Percentiles rank a stretch among this genome's conserved stretches.
phyloP scores from a whole-genome alignment of 345 rosid species.

The Pugionium cornutum region DNA sequence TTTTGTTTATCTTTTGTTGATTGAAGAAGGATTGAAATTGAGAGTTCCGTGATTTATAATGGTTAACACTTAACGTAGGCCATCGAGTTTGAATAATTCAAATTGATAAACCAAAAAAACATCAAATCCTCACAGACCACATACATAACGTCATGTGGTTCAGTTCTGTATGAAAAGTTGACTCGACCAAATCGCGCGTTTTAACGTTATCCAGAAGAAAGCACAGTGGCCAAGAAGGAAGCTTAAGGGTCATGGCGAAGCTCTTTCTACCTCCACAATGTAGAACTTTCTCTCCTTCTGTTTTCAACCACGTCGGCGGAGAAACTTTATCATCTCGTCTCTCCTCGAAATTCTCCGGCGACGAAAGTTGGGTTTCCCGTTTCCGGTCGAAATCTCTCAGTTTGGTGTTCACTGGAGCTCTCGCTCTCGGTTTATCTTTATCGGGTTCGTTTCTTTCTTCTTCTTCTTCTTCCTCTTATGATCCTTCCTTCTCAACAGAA shows the following conservation, averaged over 20 bases:
- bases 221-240: not conserved
- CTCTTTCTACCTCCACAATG: constrained; percentile 24
- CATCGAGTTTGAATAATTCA: too few relatives aligned
- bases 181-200: too few relatives aligned
- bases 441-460: constrained; percentile 45
- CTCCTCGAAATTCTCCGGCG: constrained; percentile 32
- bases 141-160: too few relatives aligned
- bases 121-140: too few relatives aligned
- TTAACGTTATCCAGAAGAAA: constrained; percentile 31
- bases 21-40: too few relatives aligned
- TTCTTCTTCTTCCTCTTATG: too few relatives aligned
- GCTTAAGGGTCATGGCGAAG: constrained; percentile 14
- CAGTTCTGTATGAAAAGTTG: too few relatives aligned
- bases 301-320: constrained; percentile 8
- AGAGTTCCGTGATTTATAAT: too few relatives aligned
- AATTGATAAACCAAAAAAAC: too few relatives aligned
- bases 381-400: constrained; percentile 58
- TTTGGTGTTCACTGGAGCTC: constrained; percentile 63
- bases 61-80: too few relatives aligned
- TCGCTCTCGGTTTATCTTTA: constrained; percentile 59
- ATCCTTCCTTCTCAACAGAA: too few relatives aligned
- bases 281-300: constrained; percentile 24
- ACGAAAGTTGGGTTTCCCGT: constrained; percentile 43
- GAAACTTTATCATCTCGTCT: constrained; percentile 31
- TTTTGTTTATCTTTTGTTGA: too few relatives aligned